Evolutionary conservation across 345 rosid species (phyloP).

Genomic region (Acer campestre): DNA sequence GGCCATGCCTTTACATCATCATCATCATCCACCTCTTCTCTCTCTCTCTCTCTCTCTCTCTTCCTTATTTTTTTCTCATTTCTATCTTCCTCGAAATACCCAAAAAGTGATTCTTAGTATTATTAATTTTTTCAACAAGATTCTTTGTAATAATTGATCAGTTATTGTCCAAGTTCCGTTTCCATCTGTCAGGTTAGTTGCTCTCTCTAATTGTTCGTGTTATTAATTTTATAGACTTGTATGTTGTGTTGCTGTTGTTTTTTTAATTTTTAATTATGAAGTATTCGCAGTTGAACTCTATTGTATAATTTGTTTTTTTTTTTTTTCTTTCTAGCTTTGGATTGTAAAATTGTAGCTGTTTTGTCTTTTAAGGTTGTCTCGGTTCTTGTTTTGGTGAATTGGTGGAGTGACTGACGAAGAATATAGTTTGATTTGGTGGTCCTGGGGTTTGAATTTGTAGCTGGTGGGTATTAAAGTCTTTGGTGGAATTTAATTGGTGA

Average conservation of each 20-base stretch:
- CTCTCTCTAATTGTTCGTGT: neutral
- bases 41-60: neutral
- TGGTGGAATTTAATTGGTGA: neutral
- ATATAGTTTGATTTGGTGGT: slow-evolving; percentile 17
- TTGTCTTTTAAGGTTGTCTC: slow-evolving; percentile 21
- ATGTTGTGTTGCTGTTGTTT: neutral
- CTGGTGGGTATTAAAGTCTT: slow-evolving; percentile 17
- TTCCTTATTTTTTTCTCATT: neutral
- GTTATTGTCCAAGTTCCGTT: neutral
- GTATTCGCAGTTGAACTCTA: neutral
- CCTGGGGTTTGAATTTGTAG: slow-evolving; percentile 7
- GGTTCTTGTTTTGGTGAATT: slow-evolving; percentile 26
- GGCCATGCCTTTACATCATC: slow-evolving; percentile 19
- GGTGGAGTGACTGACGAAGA: slow-evolving; percentile 11
- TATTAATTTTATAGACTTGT: neutral
- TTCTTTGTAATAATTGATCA: neutral
- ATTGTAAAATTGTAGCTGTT: slow-evolving; percentile 21
- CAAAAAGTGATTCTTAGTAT: neutral
- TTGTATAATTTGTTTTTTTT: too few relatives aligned
- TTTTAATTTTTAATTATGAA: neutral
- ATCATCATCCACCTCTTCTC: neutral
- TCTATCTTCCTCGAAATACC: neutral
- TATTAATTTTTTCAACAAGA: neutral
- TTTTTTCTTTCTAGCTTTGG: neutral
- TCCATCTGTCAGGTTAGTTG: slow-evolving; percentile 4